Evolutionary conservation across 2,329 filamentous ascomycete genomes (phyloP), one percentile per base, ranked within the genome.

Genomic region (Fonsecaea erecta): DNA sequence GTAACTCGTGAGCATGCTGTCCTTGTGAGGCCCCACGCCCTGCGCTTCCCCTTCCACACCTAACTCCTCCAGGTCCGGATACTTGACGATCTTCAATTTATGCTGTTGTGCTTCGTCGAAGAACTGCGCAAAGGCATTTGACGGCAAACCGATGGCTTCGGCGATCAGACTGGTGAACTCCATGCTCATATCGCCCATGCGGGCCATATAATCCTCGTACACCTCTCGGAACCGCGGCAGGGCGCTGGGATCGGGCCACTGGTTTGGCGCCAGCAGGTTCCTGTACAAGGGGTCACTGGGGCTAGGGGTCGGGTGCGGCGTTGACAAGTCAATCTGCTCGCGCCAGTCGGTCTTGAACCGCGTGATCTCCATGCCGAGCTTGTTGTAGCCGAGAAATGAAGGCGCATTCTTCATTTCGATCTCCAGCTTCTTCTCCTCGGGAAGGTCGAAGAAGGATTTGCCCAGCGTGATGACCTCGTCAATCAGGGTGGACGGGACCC

Each of bases 41-140:
- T 86, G 84, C 0, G 77, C 78, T 61, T 81, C 79, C 63, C 75
- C 78, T 24, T 73, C 79, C 3, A 83, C 75, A 0, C 83, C 85
- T 1, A 90, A 78, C 75, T 87, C 83, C n/a, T 80, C 77, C 12
- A 85, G 77, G 74, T 95, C 92, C 0, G 92, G 92, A 74, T 95
- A 96, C 79, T 91, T 92, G 66, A 96, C 89, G 65, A 96, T 89
- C 81, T 96, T 96, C 73, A 96, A 84, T 81, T 96, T 96, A 80
- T 96, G 91, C 79, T 95, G 92, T 80, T 81, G 83, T 12, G 65
- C 58, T 48, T 83, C 77, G 75, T 93, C 91, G 77, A 94, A 94
- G 81, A 93, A 96, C 72, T 85, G 87, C 74, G 86, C 81, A 76
- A 96, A 96, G 0, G 92, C 91, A 57, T 84, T 78, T 0, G 82